Evolutionary conservation across 75 land plant species (phyloP).

Genomic region (Cunninghamia lanceolata): DNA sequence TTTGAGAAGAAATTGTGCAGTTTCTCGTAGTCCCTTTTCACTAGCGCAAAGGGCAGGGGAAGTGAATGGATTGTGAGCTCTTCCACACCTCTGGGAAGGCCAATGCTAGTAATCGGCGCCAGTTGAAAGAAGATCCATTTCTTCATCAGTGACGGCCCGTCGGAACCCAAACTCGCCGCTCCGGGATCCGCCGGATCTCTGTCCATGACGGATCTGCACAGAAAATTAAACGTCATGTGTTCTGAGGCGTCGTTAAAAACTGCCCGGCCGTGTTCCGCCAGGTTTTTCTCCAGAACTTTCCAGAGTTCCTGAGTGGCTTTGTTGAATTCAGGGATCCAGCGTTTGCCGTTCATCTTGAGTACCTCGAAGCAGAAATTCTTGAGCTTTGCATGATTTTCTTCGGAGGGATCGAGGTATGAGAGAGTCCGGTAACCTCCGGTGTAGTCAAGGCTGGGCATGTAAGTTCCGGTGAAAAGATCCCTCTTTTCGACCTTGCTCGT

Average conservation of each 20-base stretch:
- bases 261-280: constrained; percentile 19
- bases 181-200: constrained; percentile 23
- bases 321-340: constrained; percentile 34
- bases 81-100: constrained; percentile 20
- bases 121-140: constrained; percentile 42
- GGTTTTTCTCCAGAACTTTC: constrained; percentile 21
- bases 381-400: constrained; percentile 35
- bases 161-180: constrained; percentile 14
- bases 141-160: constrained; percentile 10
- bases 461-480: constrained; percentile 57
- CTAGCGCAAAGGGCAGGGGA: constrained; percentile 33
- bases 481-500: constrained; percentile 37
- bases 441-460: constrained; percentile 38
- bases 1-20: constrained; percentile 27
- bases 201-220: constrained; percentile 24
- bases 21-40: constrained; percentile 23
- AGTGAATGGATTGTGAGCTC: constrained; percentile 39
- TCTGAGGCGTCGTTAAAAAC: constrained; percentile 14
- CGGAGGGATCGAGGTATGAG: constrained; percentile 58
- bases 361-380: constrained; percentile 48
- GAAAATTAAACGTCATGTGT: constrained; percentile 22
- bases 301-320: constrained; percentile 10
- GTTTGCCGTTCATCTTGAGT: constrained; percentile 16
- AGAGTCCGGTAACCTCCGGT: constrained; percentile 52
- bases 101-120: constrained; percentile 24